Evolutionary conservation across 2,329 filamentous ascomycete genomes (phyloP).

Genomic region (Ceratocystis harringtonii): DNA sequence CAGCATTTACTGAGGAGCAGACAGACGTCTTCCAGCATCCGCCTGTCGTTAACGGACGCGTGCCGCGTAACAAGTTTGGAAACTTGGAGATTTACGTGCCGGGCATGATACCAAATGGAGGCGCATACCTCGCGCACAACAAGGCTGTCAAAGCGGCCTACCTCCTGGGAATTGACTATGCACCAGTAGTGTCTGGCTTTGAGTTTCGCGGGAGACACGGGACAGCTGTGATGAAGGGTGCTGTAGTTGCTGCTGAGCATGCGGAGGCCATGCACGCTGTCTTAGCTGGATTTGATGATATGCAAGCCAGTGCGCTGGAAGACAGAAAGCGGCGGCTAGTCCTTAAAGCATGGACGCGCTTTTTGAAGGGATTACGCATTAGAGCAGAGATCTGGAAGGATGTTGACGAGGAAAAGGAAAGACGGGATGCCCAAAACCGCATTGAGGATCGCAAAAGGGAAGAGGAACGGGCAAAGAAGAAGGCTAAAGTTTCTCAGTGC

Average conservation of each 20-base stretch:
- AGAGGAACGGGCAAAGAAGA: background rate
- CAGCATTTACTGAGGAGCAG: conserved; percentile 46
- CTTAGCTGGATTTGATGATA: conserved; percentile 50
- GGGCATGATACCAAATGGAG: conserved; percentile 76
- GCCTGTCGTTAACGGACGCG: conserved; percentile 55
- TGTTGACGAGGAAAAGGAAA: conserved; percentile 16
- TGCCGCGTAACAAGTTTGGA: conserved; percentile 85
- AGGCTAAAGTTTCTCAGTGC: background rate
- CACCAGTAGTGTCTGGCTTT: conserved; percentile 81
- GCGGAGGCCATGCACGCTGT: conserved; percentile 57
- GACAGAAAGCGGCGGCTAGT: conserved; percentile 60
- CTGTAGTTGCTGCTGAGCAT: conserved; percentile 59
- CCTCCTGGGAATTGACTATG: conserved; percentile 67
- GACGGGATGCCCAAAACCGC: background rate
- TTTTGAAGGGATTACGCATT: conserved; percentile 64
- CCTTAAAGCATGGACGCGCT: conserved; percentile 50
- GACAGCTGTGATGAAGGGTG: conserved; percentile 66
- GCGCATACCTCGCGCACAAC: conserved; percentile 50
- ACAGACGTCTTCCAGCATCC: conserved; percentile 62
- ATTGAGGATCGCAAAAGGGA: background rate
- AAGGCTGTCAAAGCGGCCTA: conserved; percentile 56
- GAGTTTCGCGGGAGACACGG: conserved; percentile 73
- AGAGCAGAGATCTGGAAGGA: conserved; percentile 44
- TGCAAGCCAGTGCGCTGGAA: conserved; percentile 47
- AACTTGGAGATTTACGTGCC: conserved; percentile 90